Evolutionary conservation across 257 asterid species (phyloP).

Genomic region (Petunia axillaris): DNA sequence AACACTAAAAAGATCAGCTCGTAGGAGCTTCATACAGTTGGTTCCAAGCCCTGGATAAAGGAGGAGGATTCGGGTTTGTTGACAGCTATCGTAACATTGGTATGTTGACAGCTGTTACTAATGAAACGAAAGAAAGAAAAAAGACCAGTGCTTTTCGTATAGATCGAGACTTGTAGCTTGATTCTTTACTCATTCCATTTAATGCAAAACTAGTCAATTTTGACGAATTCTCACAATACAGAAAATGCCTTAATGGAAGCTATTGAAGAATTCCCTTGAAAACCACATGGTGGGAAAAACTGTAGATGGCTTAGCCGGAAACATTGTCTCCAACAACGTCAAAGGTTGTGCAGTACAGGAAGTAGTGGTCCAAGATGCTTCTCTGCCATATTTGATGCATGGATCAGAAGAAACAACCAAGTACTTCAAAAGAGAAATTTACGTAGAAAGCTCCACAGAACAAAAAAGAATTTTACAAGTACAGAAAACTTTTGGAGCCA

Average conservation of each 20-base stretch:
- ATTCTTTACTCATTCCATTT: no score
- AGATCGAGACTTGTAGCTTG: no score
- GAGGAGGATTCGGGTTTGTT: not conserved
- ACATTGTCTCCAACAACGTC: not conserved
- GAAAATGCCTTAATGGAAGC: not conserved
- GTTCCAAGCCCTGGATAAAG: not conserved
- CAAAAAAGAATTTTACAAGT: not conserved
- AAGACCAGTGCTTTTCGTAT: no score
- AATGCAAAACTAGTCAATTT: not conserved
- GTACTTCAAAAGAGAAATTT: not conserved
- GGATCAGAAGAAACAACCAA: not conserved
- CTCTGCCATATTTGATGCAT: not conserved
- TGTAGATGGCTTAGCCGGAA: conserved; percentile 5
- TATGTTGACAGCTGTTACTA: no score
- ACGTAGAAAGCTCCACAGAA: conserved; percentile 4
- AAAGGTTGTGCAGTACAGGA: conserved; percentile 9
- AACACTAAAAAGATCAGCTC: not conserved
- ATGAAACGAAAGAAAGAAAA: no score
- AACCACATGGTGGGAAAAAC: not conserved
- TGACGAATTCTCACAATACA: not conserved
- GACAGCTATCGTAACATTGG: not conserved
- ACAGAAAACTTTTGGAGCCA: not conserved
- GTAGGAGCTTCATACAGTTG: not conserved
- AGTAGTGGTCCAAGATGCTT: conserved; percentile 12
- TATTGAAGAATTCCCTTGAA: not conserved